These are phyloP conservation scores for Deuterostichococcus epilithicus DNA, from an alignment of 139 green algal species.

Conservation along the genomic window DNA sequence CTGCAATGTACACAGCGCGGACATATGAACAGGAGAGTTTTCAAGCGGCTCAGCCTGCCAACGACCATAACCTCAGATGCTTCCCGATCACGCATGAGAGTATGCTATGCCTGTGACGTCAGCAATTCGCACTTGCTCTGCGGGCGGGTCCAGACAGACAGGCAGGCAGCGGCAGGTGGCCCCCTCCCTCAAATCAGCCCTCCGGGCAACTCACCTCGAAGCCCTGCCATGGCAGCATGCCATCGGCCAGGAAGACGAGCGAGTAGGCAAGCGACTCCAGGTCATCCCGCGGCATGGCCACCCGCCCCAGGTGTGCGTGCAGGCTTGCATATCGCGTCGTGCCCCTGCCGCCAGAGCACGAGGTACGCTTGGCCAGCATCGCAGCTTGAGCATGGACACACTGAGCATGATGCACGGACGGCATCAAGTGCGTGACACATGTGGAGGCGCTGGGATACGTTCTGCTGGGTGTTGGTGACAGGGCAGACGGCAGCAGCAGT, in stretches of 20 bases:
- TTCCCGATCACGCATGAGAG: neutral
- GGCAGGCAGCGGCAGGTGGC: too few relatives aligned
- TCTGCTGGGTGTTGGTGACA: neutral
- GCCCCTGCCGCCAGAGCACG: conserved; percentile 41
- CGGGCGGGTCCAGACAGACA: too few relatives aligned
- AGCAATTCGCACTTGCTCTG: neutral
- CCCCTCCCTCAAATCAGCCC: too few relatives aligned
- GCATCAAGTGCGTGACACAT: neutral
- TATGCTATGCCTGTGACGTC: neutral
- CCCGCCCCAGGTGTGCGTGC: conserved; percentile 93
- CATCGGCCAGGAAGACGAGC: conserved; percentile 94
- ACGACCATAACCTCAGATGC: neutral
- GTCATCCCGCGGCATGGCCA: conserved; percentile 85
- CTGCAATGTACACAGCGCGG: conserved; percentile 25
- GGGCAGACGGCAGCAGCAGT: neutral
- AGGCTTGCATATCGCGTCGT: conserved; percentile 95
- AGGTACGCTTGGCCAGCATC: neutral
- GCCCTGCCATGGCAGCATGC: conserved; percentile 84
- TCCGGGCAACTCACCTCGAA: conserved; percentile 58
- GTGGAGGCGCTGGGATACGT: neutral
- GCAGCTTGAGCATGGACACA: neutral
- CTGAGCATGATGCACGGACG: neutral
- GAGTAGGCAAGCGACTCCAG: conserved; percentile 97
- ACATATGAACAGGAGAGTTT: neutral
- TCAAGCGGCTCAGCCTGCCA: neutral